Evolutionary conservation across 345 rosid species (phyloP).

Genomic region (Luvunga scandens): DNA sequence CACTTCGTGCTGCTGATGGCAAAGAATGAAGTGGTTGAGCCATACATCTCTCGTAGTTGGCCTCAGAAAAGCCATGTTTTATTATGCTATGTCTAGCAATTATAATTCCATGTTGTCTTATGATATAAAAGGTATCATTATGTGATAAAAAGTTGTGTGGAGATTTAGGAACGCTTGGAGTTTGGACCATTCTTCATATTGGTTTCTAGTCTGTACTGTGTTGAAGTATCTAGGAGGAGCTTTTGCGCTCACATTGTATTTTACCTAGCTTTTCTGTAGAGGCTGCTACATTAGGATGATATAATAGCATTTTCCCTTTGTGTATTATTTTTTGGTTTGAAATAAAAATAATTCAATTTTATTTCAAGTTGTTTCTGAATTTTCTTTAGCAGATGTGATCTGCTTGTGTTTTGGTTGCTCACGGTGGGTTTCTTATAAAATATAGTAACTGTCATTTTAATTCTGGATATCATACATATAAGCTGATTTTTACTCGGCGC

Average conservation of each 20-base stretch:
- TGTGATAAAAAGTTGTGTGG: background rate
- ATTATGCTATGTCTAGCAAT: slow-evolving; percentile 13
- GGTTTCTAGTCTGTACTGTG: slow-evolving; percentile 16
- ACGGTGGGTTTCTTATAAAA: background rate
- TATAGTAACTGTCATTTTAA: background rate
- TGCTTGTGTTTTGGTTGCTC: background rate
- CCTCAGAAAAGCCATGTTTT: slow-evolving; percentile 15
- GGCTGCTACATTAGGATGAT: slow-evolving; percentile 2
- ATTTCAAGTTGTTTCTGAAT: background rate
- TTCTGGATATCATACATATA: too few relatives aligned
- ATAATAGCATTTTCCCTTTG: background rate
- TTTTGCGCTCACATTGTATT: slow-evolving; percentile 16
- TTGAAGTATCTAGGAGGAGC: slow-evolving; percentile 17
- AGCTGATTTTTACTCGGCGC: background rate
- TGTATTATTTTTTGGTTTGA: background rate
- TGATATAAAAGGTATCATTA: background rate
- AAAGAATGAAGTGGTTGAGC: slow-evolving; percentile 54
- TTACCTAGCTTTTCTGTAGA: slow-evolving; percentile 14
- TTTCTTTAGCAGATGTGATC: background rate
- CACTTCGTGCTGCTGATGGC: slow-evolving; percentile 92
- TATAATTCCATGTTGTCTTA: slow-evolving; percentile 2
- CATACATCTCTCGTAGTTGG: background rate
- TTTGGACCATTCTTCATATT: background rate
- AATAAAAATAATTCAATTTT: slow-evolving; percentile 3
- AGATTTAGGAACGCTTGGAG: background rate